phyloP scores from a whole-genome alignment of 768 basidiomycete species.

The Suillus occidentalis region DNA sequence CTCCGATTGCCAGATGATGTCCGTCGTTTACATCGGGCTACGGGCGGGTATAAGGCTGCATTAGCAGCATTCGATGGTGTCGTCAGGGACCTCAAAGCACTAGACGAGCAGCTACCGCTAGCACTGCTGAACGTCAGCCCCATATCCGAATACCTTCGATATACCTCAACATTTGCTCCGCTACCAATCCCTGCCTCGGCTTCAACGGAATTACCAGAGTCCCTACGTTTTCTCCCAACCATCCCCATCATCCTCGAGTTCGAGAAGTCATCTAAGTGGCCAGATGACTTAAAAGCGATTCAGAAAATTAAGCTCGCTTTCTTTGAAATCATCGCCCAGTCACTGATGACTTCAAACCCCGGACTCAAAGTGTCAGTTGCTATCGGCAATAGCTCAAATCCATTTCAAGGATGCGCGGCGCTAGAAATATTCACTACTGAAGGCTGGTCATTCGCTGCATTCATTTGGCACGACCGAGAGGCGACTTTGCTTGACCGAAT shows the following conservation, averaged over 20 bases:
- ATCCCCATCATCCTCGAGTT: constrained; percentile 85
- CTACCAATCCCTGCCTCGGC: constrained; percentile 62
- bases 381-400: constrained; percentile 48
- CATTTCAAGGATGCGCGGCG: constrained; percentile 64
- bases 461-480: constrained; percentile 89
- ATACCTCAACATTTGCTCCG: constrained; percentile 83
- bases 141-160: constrained; percentile 71
- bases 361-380: constrained; percentile 61
- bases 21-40: constrained; percentile 36
- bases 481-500: constrained; percentile 72
- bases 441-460: constrained; percentile 85
- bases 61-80: constrained; percentile 78
- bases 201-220: constrained; percentile 50
- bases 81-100: constrained; percentile 69
- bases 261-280: constrained; percentile 92
- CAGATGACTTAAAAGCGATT: constrained; percentile 88
- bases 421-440: constrained; percentile 78
- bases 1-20: constrained; percentile 60
- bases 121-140: constrained; percentile 76
- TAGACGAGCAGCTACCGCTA: constrained; percentile 75
- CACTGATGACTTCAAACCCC: constrained; percentile 52
- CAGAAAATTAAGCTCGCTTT: constrained; percentile 95
- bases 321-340: constrained; percentile 74
- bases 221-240: constrained; percentile 64
- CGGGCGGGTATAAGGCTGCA: constrained; percentile 69